Percentiles rank a stretch among this genome's conserved stretches.
These are phyloP conservation scores for Fusarium protoensiforme DNA, from an alignment of 2,329 filamentous ascomycete genomes.

Conservation along the genomic window DNA sequence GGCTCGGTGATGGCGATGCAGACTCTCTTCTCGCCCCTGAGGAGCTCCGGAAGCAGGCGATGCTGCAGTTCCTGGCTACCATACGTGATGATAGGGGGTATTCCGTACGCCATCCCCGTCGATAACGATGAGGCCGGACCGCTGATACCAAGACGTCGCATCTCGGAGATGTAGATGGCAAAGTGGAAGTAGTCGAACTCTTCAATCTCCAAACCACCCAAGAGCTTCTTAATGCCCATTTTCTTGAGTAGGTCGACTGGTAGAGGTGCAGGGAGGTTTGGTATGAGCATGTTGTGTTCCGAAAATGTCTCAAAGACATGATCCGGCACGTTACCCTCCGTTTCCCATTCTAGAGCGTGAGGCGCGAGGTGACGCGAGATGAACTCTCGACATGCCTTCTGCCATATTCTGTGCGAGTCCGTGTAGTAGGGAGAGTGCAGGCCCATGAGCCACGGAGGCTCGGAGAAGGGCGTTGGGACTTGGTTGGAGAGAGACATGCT, in stretches of 20 bases:
- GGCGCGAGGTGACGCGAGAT: too few species aligned
- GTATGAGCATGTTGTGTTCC: too few species aligned
- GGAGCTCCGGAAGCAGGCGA: constrained; percentile 73
- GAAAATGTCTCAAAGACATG: too few species aligned
- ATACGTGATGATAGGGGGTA: not conserved
- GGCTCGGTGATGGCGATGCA: constrained; percentile 87
- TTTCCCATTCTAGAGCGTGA: too few species aligned
- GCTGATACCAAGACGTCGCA: constrained; percentile 72
- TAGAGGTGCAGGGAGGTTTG: constrained; percentile 74
- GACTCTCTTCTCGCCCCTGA: constrained; percentile 72
- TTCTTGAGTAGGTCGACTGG: constrained; percentile 51
- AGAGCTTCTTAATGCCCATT: constrained; percentile 55
- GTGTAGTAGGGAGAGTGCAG: too few species aligned
- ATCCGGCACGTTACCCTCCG: too few species aligned
- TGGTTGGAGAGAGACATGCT: too few species aligned
- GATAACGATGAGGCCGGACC: constrained; percentile 64
- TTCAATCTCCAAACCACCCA: constrained; percentile 74
- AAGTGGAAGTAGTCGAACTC: constrained; percentile 80
- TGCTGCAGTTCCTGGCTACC: constrained; percentile 56
- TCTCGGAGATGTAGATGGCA: constrained; percentile 77
- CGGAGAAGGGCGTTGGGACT: too few species aligned
- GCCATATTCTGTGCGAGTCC: constrained; percentile 73
- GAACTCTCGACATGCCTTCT: constrained; percentile 75
- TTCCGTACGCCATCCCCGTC: not conserved
- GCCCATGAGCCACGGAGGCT: too few species aligned